These are phyloP conservation scores for Pyricularia sp. DNA, from an alignment of 2,329 filamentous ascomycete species.

Conservation along the genomic window DNA sequence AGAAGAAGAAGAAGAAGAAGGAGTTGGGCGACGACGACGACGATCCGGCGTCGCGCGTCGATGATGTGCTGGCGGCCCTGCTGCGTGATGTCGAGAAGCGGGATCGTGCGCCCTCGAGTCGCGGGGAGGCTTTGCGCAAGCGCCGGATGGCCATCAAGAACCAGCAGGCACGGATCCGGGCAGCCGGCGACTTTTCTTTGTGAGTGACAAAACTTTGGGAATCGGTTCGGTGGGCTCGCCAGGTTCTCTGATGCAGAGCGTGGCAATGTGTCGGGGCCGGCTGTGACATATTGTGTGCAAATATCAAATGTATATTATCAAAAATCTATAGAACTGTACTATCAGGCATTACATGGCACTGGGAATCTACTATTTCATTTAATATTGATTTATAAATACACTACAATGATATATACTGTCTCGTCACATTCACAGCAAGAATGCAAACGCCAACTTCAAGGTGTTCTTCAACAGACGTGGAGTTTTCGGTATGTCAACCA, in stretches of 20 bases:
- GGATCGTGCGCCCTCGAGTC: background rate
- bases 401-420: no score
- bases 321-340: background rate
- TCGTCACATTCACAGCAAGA: no score
- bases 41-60: background rate
- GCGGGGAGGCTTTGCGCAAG: background rate
- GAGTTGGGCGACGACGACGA: no score
- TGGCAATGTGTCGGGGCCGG: background rate
- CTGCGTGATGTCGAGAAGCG: background rate
- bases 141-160: background rate
- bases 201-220: background rate
- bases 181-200: background rate
- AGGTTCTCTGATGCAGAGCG: background rate
- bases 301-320: background rate
- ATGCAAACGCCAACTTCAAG: background rate
- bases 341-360: background rate
- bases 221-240: background rate
- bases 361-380: background rate
- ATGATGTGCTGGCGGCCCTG: background rate
- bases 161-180: background rate
- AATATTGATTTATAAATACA: background rate
- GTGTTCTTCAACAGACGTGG: background rate
- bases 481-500: background rate
- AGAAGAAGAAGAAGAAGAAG: no score
- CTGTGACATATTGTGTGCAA: background rate